A percentile compares a stretch with the other conserved stretches of the same genome.
Evolutionary conservation across 495 filamentous ascomycete species (phyloP).

Genomic region (Aspergillus cristatus): DNA sequence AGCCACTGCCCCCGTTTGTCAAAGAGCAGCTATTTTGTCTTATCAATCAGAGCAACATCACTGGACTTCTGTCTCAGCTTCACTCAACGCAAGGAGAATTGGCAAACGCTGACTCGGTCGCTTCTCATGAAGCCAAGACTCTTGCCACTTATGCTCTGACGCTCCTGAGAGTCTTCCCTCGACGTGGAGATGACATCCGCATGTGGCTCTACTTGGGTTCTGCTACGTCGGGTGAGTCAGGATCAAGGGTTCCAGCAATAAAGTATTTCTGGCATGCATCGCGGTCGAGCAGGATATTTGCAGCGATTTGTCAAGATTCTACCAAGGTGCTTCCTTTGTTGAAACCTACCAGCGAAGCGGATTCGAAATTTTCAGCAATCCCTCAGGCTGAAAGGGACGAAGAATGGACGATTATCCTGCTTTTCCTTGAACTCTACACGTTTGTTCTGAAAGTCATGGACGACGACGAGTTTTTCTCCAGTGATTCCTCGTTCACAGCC

Average conservation of each 20-base stretch:
- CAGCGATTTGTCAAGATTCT: constrained; percentile 51
- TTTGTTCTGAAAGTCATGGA: constrained; percentile 89
- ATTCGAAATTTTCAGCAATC: constrained; percentile 7
- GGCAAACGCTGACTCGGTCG: constrained; percentile 16
- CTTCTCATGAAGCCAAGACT: constrained; percentile 53
- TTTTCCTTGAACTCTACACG: constrained; percentile 90
- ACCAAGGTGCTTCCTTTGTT: constrained; percentile 47
- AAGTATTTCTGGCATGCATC: constrained; percentile 85
- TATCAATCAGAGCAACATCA: constrained; percentile 56
- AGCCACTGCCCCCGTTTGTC: constrained; percentile 46
- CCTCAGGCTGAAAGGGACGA: constrained; percentile 39
- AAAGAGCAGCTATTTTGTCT: constrained; percentile 52
- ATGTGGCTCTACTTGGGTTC: constrained; percentile 91
- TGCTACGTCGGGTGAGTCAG: constrained; percentile 35
- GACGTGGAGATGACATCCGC: constrained; percentile 76
- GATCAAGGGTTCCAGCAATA: constrained; percentile 54
- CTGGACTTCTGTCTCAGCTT: constrained; percentile 44
- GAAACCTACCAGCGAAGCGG: constrained; percentile 25
- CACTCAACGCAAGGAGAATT: constrained; percentile 22
- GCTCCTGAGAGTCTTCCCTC: constrained; percentile 77
- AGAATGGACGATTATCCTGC: constrained; percentile 81
- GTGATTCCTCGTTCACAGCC: constrained; percentile 26
- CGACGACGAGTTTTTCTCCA: constrained; percentile 59
- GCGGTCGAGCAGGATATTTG: constrained; percentile 56
- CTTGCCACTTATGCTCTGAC: constrained; percentile 84